phyloP scores from a whole-genome alignment of 768 basidiomycete genomes.

The Rubroboletus pulcherrimus region DNA sequence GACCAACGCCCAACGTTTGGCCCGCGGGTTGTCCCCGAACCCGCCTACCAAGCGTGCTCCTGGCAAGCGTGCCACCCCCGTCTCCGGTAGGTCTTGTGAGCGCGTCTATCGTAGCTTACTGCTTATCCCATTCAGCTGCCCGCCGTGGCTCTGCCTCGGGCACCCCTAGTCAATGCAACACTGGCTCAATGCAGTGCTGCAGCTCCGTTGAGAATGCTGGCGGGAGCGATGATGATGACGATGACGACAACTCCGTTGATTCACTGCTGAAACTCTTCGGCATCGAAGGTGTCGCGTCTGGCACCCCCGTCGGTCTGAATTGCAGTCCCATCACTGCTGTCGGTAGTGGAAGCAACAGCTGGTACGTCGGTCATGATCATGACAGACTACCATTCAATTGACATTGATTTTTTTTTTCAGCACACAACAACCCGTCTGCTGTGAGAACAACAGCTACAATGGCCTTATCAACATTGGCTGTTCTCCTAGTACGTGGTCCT shows the following conservation, averaged over 20 bases:
- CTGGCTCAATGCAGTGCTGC: constrained; percentile 23
- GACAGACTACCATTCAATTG: background rate
- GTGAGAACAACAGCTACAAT: constrained; percentile 30
- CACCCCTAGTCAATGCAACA: constrained; percentile 21
- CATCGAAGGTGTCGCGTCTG: rapidly evolving
- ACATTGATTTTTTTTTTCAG: constrained; percentile 18
- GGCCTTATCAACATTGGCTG: constrained; percentile 42
- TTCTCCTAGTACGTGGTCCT: constrained; percentile 30
- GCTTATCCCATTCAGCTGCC: constrained; percentile 30
- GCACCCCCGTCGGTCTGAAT: constrained; percentile 20
- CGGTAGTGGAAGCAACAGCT: background rate
- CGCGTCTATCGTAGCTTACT: background rate
- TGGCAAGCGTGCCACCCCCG: constrained; percentile 28
- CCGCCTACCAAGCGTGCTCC: constrained; percentile 36
- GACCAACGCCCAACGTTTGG: constrained; percentile 51
- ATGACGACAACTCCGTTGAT: background rate
- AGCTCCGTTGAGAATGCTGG: background rate
- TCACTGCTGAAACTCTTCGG: background rate
- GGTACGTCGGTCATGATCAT: constrained; percentile 9
- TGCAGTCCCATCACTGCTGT: constrained; percentile 30
- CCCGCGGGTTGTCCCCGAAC: constrained; percentile 49
- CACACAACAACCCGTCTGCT: constrained; percentile 37
- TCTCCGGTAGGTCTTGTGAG: constrained; percentile 27
- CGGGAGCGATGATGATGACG: background rate
- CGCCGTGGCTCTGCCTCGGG: constrained; percentile 35